phyloP scores from a whole-genome alignment of 441 rosid genomes.

The Geranium incanum region DNA sequence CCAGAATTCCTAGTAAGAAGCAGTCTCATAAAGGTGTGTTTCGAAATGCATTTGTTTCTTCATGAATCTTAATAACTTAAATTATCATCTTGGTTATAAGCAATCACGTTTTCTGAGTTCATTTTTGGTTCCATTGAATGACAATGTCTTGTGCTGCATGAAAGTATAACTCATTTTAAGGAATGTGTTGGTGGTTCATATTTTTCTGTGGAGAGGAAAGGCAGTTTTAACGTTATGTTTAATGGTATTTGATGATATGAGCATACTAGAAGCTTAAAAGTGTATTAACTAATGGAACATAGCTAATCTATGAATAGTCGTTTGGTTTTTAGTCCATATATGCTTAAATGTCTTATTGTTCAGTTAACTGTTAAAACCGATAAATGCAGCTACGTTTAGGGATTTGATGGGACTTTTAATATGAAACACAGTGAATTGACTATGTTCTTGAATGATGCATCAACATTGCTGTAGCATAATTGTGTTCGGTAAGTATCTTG shows the following conservation, averaged over 20 bases:
- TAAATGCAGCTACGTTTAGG: not conserved
- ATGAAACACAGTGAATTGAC: not conserved
- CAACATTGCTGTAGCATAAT: slow-evolving; percentile 1
- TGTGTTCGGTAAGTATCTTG: slow-evolving; percentile 1
- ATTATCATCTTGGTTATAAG: not conserved
- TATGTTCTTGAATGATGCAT: not conserved
- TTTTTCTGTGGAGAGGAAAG: not conserved
- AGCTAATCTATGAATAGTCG: not conserved
- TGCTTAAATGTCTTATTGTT: not conserved
- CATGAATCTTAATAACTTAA: not conserved
- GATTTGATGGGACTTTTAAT: not conserved
- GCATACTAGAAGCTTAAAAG: not conserved
- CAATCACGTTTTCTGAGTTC: not conserved
- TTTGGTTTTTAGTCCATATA: not conserved
- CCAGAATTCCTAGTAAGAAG: slow-evolving; percentile 37
- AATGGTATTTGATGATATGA: not conserved
- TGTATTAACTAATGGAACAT: not conserved
- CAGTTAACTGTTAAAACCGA: not conserved
- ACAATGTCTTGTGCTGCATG: not conserved
- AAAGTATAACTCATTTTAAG: not conserved
- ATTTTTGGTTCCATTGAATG: not conserved
- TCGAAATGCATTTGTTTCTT: not conserved
- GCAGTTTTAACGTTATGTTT: not conserved
- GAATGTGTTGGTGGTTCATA: slow-evolving; percentile 5
- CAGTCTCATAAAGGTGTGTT: slow-evolving; percentile 36